Percentiles rank a stretch among this genome's conserved stretches.
Evolutionary conservation across 495 filamentous ascomycete genomes (phyloP).

Genomic region (Penicillium longicatenatum): DNA sequence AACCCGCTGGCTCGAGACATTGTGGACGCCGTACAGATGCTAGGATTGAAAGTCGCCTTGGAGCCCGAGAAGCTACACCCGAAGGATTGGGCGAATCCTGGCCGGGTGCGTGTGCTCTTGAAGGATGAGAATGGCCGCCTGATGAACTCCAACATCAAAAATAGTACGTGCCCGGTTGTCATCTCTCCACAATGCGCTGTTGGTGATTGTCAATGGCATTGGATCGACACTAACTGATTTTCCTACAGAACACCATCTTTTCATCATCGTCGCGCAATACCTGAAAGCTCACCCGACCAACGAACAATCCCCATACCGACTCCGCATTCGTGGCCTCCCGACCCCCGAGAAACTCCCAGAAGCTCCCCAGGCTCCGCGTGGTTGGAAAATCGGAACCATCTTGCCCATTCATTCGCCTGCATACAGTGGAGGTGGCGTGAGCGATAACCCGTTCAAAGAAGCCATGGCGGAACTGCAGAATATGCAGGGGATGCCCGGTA

Average conservation of each 20-base stretch:
- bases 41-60: constrained; percentile 76
- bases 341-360: constrained; percentile 64
- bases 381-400: constrained; percentile 87
- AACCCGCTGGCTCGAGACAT: constrained; percentile 92
- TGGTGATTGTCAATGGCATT: neutral
- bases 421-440: constrained; percentile 90
- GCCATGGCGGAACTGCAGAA: constrained; percentile 93
- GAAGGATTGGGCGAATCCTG: constrained; percentile 97
- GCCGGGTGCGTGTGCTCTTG: constrained; percentile 77
- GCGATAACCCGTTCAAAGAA: constrained; percentile 94
- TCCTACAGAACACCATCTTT: constrained; percentile 78
- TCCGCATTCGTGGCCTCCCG: constrained; percentile 69
- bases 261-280: constrained; percentile 71
- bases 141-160: constrained; percentile 62
- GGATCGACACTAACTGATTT: constrained; percentile 1
- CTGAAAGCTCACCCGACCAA: constrained; percentile 75
- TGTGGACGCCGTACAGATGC: constrained; percentile 73
- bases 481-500: constrained; percentile 56
- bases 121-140: constrained; percentile 56
- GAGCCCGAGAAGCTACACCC: constrained; percentile 93
- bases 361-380: constrained; percentile 75
- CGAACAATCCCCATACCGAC: constrained; percentile 62
- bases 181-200: neutral
- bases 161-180: constrained; percentile 58
- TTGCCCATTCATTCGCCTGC: constrained; percentile 86